Conservation (phyloP, 2,329 filamentous ascomycete species). For the Bisporella sp. region DNA sequence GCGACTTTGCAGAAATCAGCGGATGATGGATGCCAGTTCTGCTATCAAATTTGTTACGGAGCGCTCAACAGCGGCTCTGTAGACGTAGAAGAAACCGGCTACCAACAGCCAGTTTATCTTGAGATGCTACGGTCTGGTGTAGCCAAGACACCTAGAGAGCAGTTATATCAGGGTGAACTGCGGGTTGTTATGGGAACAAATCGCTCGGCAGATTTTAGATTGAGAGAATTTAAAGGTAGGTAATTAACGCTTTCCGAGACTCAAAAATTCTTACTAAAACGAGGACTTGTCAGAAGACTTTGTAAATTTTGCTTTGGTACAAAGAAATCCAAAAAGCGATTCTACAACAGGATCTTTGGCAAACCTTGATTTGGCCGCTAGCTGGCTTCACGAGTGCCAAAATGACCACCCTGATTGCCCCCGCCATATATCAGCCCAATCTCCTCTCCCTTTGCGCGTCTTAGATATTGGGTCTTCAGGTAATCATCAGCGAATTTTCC, state of each 20-base stretch:
- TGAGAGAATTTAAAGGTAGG: conserved; percentile 5
- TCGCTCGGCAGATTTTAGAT: conserved; percentile 3
- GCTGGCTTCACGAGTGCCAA: conserved; percentile 7
- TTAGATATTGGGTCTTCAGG: conserved; percentile 2
- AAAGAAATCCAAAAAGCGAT: conserved; percentile 4
- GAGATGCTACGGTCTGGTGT: conserved; percentile 4
- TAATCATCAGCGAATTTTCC: conserved; percentile 3
- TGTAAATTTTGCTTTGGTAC: conserved; percentile 3
- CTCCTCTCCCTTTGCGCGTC: conserved; percentile 3
- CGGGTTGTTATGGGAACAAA: conserved; percentile 2
- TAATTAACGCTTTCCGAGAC: neutral
- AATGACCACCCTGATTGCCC: conserved; percentile 6
- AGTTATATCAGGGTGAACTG: conserved; percentile 5
- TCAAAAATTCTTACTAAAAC: conserved; percentile 3
- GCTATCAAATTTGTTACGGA: conserved; percentile 8
- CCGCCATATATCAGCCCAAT: conserved; percentile 4
- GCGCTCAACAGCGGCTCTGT: neutral
- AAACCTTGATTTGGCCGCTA: conserved; percentile 7
- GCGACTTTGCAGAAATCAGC: conserved; percentile 6
- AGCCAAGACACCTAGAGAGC: neutral
- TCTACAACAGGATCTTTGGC: conserved; percentile 4
- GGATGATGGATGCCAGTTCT: conserved; percentile 8
- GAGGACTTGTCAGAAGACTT: conserved; percentile 3
- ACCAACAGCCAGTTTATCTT: neutral
- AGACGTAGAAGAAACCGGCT: too few species aligned